phyloP scores from a whole-genome alignment of 2,329 filamentous ascomycete species.

The Cladosporium cucumerinum region DNA sequence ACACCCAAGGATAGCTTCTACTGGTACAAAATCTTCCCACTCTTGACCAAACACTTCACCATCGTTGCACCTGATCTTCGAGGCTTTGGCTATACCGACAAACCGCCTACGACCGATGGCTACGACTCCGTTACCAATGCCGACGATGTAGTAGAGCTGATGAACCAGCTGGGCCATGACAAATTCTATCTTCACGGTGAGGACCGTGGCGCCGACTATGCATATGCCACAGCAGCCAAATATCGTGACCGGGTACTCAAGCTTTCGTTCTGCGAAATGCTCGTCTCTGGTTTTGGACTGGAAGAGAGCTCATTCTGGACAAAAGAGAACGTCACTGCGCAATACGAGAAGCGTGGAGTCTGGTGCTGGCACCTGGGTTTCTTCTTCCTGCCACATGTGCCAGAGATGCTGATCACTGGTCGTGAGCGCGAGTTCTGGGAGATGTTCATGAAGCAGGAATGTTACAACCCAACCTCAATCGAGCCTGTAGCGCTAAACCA shows the following conservation, averaged over 20 bases:
- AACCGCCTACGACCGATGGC: conserved; percentile 38
- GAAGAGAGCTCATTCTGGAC: conserved; percentile 35
- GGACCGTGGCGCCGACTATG: conserved; percentile 37
- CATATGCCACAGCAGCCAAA: conserved; percentile 34
- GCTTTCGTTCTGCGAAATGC: conserved; percentile 36
- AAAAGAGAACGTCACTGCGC: conserved; percentile 32
- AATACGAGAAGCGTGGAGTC: conserved; percentile 34
- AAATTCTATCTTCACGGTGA: conserved; percentile 37
- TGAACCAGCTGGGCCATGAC: conserved; percentile 34
- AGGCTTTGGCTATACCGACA: conserved; percentile 41
- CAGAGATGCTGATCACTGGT: conserved; percentile 40
- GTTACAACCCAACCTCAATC: conserved; percentile 38
- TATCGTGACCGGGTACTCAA: conserved; percentile 34
- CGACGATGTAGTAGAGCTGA: conserved; percentile 36
- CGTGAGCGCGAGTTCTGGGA: conserved; percentile 41
- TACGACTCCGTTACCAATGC: conserved; percentile 39
- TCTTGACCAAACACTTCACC: conserved; percentile 37
- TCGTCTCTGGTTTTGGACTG: conserved; percentile 32
- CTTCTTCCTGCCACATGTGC: conserved; percentile 38
- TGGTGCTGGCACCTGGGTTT: conserved; percentile 38
- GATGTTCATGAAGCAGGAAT: conserved; percentile 41
- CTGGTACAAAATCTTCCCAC: conserved; percentile 38
- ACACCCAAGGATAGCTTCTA: conserved; percentile 37
- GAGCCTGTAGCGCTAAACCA: conserved; percentile 34
- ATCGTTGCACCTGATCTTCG: conserved; percentile 38